These are phyloP conservation scores for Fusarium pseudonygamai DNA, from an alignment of 2,329 filamentous ascomycete species.

Conservation along the genomic window DNA sequence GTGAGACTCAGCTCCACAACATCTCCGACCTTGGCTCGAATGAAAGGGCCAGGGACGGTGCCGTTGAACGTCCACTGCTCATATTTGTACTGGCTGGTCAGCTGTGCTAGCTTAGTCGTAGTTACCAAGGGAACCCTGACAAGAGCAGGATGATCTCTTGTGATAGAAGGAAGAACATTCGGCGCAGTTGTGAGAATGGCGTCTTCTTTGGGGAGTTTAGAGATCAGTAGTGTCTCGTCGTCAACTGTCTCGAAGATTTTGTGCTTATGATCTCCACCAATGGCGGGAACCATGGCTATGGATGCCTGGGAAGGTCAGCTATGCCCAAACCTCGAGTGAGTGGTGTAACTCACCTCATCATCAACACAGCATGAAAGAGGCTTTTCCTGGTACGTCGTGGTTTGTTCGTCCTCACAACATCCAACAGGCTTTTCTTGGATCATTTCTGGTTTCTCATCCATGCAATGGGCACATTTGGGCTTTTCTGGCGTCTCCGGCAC, in stretches of 20 bases:
- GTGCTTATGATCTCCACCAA: neutral
- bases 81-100: constrained; percentile 24
- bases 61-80: constrained; percentile 29
- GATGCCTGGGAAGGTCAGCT: neutral
- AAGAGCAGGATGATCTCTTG: neutral
- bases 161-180: neutral
- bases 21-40: constrained; percentile 17
- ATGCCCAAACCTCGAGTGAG: no score
- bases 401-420: neutral
- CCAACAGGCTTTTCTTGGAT: neutral
- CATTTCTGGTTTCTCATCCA: neutral
- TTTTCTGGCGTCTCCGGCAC: neutral
- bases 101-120: constrained; percentile 13
- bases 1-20: constrained; percentile 18
- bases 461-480: neutral
- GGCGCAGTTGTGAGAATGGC: neutral
- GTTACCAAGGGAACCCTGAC: neutral
- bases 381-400: neutral
- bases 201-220: neutral
- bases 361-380: neutral
- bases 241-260: neutral
- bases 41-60: constrained; percentile 22
- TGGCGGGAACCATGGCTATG: neutral
- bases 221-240: neutral
- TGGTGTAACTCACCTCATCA: neutral